A percentile compares a stretch with the other conserved stretches of the same genome.
phyloP scores from a whole-genome alignment of 2,329 filamentous ascomycete species.

The Claviceps cyperi region DNA sequence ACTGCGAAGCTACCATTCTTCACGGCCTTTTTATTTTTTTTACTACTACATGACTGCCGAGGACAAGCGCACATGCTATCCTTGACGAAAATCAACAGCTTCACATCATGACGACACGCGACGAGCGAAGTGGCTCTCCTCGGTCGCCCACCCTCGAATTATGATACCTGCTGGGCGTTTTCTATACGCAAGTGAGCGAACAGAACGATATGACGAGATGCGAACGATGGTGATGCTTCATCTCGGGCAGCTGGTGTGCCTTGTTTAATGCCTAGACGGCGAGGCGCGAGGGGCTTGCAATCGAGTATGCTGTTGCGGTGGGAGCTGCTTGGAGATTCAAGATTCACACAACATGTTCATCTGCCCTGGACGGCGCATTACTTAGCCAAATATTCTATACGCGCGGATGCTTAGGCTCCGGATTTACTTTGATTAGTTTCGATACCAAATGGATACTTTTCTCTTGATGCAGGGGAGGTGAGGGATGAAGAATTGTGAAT shows the following conservation, averaged over 20 bases:
- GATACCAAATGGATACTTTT: constrained; percentile 11
- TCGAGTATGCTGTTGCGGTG: neutral
- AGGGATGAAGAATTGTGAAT: too few relatives aligned
- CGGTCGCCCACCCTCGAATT: neutral
- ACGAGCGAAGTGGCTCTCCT: neutral
- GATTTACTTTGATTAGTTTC: constrained; percentile 13
- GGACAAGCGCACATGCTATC: constrained; percentile 9
- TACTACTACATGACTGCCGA: constrained; percentile 1
- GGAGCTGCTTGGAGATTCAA: constrained; percentile 6
- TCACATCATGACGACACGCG: constrained; percentile 7
- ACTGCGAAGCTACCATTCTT: neutral
- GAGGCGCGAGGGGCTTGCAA: neutral
- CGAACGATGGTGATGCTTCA: constrained; percentile 6
- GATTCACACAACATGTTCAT: constrained; percentile 8
- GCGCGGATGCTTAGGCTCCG: constrained; percentile 6
- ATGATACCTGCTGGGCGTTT: neutral
- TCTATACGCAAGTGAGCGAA: constrained; percentile 3
- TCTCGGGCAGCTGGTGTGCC: neutral
- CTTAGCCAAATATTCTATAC: constrained; percentile 8
- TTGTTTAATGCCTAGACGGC: neutral
- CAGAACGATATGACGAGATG: constrained; percentile 5
- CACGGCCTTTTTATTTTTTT: constrained; percentile 1
- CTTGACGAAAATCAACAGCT: constrained; percentile 2
- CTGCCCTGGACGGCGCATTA: constrained; percentile 3
- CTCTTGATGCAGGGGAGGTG: neutral